Base-by-base conservation (phyloP, 306 rosid genomes). In the Medicago arabica region DNA sequence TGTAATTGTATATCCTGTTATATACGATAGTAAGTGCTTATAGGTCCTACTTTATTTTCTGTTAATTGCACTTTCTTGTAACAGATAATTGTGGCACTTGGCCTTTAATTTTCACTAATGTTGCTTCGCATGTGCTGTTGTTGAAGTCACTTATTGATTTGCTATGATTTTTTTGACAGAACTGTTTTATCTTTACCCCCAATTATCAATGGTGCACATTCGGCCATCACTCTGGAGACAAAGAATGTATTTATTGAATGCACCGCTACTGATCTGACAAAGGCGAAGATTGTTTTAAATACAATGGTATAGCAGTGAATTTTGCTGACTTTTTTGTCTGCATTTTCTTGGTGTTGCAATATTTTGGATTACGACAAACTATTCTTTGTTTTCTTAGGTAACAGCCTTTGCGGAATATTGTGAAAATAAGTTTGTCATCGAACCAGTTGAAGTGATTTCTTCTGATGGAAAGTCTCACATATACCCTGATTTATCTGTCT, bases 231-330 rank as follows among this genome's bases (percentile, higher is more conserved):
- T 68, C 75, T 92, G 75, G 90, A 90, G 88, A 95, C 97, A 2
- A 92, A 86, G 89, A 92, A 87, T 40, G 90, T 95, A 21, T 87
- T 92, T 46, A 85, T 95, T 78, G 98, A 95, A 87, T 95, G 98
- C 78, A 95, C 98, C 15, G 98, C 98, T 11, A 92, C 98, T 74
- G 98, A 95, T 84, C 84, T 90, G 78, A 95, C 97, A 38, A 95
- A 95, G 85, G 98, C 98, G 11, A 95, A 95, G 67, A 85, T 89
- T 74, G 98, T 95, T 84, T 87, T 95, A 61, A 95, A 95, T 86
- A 92, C 96, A 61, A 87, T 93, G 88, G 98, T 93, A 83, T 31
- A 75, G 46, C 55, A 40, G 57, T 61, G 82, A 67, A 44, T 36
- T 78, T 68, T 23, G 1, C 63, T 19, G 49, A 55, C 70, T 67